Conservation (phyloP, 148 eudicot species). For the Polygonum aviculare region DNA sequence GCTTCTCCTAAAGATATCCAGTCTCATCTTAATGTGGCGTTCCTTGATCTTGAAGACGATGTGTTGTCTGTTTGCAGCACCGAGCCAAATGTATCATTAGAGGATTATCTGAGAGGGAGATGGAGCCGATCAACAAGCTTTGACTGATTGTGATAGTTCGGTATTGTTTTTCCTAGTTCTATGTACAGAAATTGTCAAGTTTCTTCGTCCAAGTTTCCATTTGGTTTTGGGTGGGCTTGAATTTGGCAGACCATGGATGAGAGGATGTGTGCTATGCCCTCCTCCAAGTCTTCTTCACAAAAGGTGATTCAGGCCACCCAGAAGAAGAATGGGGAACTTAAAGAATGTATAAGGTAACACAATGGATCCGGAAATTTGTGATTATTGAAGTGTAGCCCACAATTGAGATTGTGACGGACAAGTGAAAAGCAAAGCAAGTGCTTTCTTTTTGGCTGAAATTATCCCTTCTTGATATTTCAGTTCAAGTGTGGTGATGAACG, state of each 20-base stretch:
- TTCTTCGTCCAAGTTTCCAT: not conserved
- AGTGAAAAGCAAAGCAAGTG: not conserved
- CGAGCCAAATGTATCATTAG: slow-evolving; percentile 45
- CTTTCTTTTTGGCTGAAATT: not conserved
- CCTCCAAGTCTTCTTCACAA: not conserved
- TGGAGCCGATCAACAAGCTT: slow-evolving; percentile 72
- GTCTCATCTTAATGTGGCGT: slow-evolving; percentile 44
- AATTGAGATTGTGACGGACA: not conserved
- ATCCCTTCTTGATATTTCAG: not conserved
- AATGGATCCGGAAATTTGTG: not conserved
- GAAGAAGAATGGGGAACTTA: not conserved
- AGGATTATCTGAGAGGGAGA: slow-evolving; percentile 58
- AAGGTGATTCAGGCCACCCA: slow-evolving; percentile 2
- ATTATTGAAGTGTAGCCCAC: not conserved
- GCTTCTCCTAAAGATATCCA: slow-evolving; percentile 42
- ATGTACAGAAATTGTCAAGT: not conserved
- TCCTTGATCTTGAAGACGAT: slow-evolving; percentile 43
- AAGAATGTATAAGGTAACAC: not conserved
- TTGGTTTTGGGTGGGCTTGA: not conserved
- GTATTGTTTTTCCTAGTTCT: not conserved
- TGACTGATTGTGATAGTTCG: slow-evolving; percentile 16
- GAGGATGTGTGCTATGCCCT: slow-evolving; percentile 1
- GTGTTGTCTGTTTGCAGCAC: slow-evolving; percentile 38
- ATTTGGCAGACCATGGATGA: slow-evolving; percentile 2
- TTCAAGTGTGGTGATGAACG: not conserved